phyloP scores from a whole-genome alignment of 371 early-diverging fungal genomes.

The Actinomortierella wolfii region DNA sequence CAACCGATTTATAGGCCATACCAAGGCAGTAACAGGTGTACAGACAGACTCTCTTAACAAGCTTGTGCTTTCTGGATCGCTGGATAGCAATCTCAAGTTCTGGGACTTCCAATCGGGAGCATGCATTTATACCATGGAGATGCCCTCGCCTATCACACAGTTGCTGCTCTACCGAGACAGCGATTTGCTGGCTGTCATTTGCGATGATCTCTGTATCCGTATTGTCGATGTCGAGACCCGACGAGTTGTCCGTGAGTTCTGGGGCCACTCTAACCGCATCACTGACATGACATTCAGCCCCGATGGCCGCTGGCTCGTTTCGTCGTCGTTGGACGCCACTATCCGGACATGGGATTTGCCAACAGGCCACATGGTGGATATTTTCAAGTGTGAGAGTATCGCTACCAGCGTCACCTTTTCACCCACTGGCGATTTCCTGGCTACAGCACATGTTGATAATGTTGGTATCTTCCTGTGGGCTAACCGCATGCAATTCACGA shows the following conservation, averaged over 20 bases:
- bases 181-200: slow-evolving; percentile 78
- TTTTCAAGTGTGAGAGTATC: slow-evolving; percentile 75
- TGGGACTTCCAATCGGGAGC: slow-evolving; percentile 81
- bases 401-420: slow-evolving; percentile 88
- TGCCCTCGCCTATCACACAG: slow-evolving; percentile 73
- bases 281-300: slow-evolving; percentile 87
- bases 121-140: slow-evolving; percentile 64
- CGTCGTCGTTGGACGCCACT: slow-evolving; percentile 82
- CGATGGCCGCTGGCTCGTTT: slow-evolving; percentile 93
- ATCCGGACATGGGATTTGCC: slow-evolving; percentile 96
- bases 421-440: slow-evolving; percentile 90
- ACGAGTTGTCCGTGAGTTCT: slow-evolving; percentile 84
- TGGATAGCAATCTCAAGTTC: slow-evolving; percentile 83
- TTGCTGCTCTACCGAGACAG: slow-evolving; percentile 73
- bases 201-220: slow-evolving; percentile 86
- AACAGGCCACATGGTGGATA: slow-evolving; percentile 86
- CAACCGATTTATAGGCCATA: slow-evolving; percentile 56
- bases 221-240: slow-evolving; percentile 86
- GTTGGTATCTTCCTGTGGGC: slow-evolving; percentile 93
- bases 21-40: slow-evolving; percentile 81
- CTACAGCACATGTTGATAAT: slow-evolving; percentile 89
- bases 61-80: slow-evolving; percentile 72
- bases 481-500: slow-evolving; percentile 77
- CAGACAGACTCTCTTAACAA: slow-evolving; percentile 78
- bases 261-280: slow-evolving; percentile 86